Conservation (phyloP, 805 yeast species). For the Ogataea methanolica region DNA sequence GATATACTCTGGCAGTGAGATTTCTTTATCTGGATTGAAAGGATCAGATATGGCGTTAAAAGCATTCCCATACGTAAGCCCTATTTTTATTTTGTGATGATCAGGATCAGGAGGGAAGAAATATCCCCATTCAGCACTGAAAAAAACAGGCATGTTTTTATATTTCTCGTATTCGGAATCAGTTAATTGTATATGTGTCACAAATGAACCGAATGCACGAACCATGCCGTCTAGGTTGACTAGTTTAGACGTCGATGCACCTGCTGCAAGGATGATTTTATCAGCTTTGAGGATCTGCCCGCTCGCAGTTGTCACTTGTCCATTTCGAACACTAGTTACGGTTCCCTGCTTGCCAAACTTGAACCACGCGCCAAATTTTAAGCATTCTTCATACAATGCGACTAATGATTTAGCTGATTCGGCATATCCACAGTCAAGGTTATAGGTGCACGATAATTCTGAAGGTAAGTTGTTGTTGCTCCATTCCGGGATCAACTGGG, state of each 20-base stretch:
- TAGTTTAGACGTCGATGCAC: conserved; percentile 34
- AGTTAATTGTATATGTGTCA: conserved; percentile 34
- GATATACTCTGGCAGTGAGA: conserved; percentile 32
- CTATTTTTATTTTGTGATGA: conserved; percentile 34
- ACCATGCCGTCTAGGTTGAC: conserved; percentile 28
- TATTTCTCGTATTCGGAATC: conserved; percentile 32
- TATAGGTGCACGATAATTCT: conserved; percentile 10
- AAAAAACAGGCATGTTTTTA: conserved; percentile 37
- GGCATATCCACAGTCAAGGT: conserved; percentile 28
- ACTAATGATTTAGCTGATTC: conserved; percentile 25
- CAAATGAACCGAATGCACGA: conserved; percentile 34
- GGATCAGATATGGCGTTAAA: conserved; percentile 24
- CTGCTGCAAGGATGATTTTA: conserved; percentile 31
- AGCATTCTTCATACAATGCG: conserved; percentile 15
- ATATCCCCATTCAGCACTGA: conserved; percentile 39
- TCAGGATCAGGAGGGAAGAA: conserved; percentile 44
- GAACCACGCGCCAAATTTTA: conserved; percentile 17
- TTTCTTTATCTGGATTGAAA: conserved; percentile 14
- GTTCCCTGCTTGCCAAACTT: conserved; percentile 14
- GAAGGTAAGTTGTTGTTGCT: conserved; percentile 13
- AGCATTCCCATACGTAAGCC: conserved; percentile 29
- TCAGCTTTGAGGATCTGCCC: conserved; percentile 27
- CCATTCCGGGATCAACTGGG: conserved; percentile 17
- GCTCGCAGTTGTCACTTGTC: conserved; percentile 12
- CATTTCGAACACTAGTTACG: conserved; percentile 6